Evolutionary conservation across 2,329 filamentous ascomycete species (phyloP), one percentile per base, ranked within the genome.

Genomic region (Macrophomina phaseolina): DNA sequence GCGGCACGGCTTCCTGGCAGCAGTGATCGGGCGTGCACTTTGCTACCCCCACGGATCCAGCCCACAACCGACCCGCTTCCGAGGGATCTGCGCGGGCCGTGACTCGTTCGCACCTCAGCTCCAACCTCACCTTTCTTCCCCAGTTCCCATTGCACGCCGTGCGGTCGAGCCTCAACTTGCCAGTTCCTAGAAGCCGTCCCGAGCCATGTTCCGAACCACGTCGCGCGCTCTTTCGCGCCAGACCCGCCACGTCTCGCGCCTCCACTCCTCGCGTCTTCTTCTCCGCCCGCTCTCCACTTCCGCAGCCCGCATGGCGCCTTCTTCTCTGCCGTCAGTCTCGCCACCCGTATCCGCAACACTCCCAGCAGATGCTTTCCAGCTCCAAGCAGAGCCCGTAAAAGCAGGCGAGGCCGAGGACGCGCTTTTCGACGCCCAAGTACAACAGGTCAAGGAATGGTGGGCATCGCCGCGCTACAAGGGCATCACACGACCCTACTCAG

Each of bases 371-470:
- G 87, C 91, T 34, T 97, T 94, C 81, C 94, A 97, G 77, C 85
- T 97, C 14, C 86, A 97, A 0, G 85, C 92, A 48, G 92, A 93
- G 71, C 80, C 86, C 38, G 83, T 90, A 66, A 97, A 98, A 79
- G 83, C 90, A 0, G 93, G 93, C 16, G 84, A 86, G 18, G 88
- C 92, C 0, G 95, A 98, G 79, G 93, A 98, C 80, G 88, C 88
- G 0, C 85, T 97, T 1, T 97, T 94, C 78, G 88, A 94, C 49
- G 87, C 91, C 69, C 92, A 97, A 77, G 84, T 98, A 63, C 86
- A 90, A 73, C 90, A 95, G 73, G 93, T 98, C 12, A 88, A 94
- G 78, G 86, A 90, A 34, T 98, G 94, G 95, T 99, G 94, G 94
- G 86, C 87, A 23, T 90, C 90, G 48, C 90, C 92, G 7, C 89